Percentiles rank a stretch among this genome's conserved stretches.
Conservation (phyloP, 1,284 basidiomycete genomes). For the Inonotus obliquus region DNA sequence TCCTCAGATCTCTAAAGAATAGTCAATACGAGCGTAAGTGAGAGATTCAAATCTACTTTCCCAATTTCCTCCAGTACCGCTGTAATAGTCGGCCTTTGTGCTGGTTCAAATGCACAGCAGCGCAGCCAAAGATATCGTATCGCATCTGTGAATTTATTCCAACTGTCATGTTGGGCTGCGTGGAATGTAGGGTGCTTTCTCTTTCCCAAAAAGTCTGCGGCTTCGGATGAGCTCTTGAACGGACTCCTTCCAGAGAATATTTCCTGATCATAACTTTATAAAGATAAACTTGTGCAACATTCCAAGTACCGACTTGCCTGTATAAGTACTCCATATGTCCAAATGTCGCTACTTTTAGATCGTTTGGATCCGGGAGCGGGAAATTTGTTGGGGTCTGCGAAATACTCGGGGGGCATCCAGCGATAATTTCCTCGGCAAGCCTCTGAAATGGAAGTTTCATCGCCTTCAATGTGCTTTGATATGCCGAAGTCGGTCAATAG, state of each 20-base stretch:
- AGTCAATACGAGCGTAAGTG: background rate
- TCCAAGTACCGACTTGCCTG: background rate
- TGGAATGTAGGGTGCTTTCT: background rate
- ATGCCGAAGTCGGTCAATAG: constrained; percentile 13
- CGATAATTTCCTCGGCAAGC: background rate
- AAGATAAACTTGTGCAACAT: background rate
- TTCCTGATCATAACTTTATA: background rate
- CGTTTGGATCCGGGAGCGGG: background rate
- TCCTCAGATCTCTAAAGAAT: background rate
- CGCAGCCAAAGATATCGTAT: background rate
- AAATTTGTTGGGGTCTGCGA: background rate
- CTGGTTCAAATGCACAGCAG: background rate
- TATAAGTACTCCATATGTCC: constrained; percentile 5
- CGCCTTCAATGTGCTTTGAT: background rate
- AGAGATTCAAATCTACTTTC: background rate
- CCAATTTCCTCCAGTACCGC: background rate
- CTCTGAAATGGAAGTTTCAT: background rate
- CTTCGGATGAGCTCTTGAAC: background rate
- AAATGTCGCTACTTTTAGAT: background rate
- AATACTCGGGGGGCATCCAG: constrained; percentile 10
- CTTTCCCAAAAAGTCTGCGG: background rate
- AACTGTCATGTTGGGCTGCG: background rate
- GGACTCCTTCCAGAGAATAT: background rate
- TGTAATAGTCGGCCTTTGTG: background rate
- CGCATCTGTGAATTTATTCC: background rate